These are phyloP conservation scores for Ceriops decandra DNA, from an alignment of 345 rosid genomes.

Conservation along the genomic window DNA sequence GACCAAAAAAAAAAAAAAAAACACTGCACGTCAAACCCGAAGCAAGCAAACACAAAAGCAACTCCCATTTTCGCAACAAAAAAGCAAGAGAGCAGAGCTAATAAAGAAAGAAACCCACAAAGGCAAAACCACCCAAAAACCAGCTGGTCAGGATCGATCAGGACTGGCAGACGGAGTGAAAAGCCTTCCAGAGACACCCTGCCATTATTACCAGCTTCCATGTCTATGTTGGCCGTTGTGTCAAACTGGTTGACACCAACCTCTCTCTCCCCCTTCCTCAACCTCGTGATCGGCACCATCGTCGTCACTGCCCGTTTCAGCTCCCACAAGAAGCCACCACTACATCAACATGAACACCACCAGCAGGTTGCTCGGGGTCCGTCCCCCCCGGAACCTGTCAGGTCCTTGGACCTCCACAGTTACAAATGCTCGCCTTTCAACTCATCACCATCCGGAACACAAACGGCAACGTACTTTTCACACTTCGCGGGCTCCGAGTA, in stretches of 20 bases:
- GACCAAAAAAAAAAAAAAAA: no score
- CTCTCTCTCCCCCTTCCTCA: slow-evolving; percentile 56
- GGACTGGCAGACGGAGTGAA: no score
- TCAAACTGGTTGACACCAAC: slow-evolving; percentile 51
- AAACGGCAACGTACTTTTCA: not conserved
- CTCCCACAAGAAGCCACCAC: slow-evolving; percentile 18
- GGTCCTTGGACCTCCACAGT: slow-evolving; percentile 44
- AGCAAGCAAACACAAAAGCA: no score
- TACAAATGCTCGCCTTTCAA: slow-evolving; percentile 34
- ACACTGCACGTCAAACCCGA: no score
- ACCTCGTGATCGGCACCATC: slow-evolving; percentile 62
- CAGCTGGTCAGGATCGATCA: no score
- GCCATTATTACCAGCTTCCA: not conserved
- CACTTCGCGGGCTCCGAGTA: not conserved
- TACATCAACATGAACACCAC: not conserved
- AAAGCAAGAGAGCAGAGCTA: no score
- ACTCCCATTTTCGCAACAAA: no score
- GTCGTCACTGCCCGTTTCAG: slow-evolving; percentile 40
- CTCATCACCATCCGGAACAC: not conserved
- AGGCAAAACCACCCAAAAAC: no score
- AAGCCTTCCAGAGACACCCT: no score
- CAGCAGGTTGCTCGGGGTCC: slow-evolving; percentile 41
- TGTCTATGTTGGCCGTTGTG: slow-evolving; percentile 15
- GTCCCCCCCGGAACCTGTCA: slow-evolving; percentile 56
- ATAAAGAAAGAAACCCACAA: no score